Evolutionary conservation across 2,329 filamentous ascomycete genomes (phyloP).

Genomic region (Xylaria multiplex): DNA sequence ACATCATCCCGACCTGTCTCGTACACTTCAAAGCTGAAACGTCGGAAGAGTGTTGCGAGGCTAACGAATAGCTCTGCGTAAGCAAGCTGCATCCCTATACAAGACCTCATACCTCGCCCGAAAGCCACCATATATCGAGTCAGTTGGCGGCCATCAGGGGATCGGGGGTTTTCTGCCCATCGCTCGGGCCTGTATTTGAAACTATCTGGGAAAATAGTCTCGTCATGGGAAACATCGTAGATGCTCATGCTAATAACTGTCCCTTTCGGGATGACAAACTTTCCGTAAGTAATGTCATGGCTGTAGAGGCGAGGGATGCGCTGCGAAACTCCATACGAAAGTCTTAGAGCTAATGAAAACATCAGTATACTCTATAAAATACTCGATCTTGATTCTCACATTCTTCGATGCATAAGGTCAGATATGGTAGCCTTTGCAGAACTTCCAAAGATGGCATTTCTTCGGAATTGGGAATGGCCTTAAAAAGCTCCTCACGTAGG

Average conservation of each 20-base stretch:
- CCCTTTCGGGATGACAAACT: slow-evolving; percentile 6
- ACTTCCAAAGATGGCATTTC: neutral
- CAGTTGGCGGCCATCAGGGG: slow-evolving; percentile 8
- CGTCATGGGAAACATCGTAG: slow-evolving; percentile 11
- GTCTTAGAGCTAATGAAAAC: slow-evolving; percentile 11
- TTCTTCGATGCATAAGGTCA: slow-evolving; percentile 17
- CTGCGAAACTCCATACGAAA: neutral
- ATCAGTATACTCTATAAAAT: neutral
- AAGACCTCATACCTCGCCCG: slow-evolving; percentile 18
- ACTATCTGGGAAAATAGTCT: slow-evolving; percentile 5
- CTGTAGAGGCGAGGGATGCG: slow-evolving; percentile 2
- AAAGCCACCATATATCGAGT: slow-evolving; percentile 17
- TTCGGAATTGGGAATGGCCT: slow-evolving; percentile 10
- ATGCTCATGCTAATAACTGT: slow-evolving; percentile 1
- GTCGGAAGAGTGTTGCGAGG: slow-evolving; percentile 13
- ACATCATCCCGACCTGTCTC: slow-evolving; percentile 10
- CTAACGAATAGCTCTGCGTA: slow-evolving; percentile 17
- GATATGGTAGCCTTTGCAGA: slow-evolving; percentile 3
- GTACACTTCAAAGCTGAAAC: slow-evolving; percentile 8
- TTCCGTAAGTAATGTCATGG: slow-evolving; percentile 3
- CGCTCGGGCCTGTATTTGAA: slow-evolving; percentile 21
- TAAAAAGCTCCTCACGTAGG: slow-evolving; percentile 6
- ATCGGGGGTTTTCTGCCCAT: slow-evolving; percentile 6
- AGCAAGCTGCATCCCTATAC: slow-evolving; percentile 17
- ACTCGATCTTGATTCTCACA: neutral